Evolutionary conservation across 148 eudicot genomes (phyloP).

Genomic region (Rheum nobile): DNA sequence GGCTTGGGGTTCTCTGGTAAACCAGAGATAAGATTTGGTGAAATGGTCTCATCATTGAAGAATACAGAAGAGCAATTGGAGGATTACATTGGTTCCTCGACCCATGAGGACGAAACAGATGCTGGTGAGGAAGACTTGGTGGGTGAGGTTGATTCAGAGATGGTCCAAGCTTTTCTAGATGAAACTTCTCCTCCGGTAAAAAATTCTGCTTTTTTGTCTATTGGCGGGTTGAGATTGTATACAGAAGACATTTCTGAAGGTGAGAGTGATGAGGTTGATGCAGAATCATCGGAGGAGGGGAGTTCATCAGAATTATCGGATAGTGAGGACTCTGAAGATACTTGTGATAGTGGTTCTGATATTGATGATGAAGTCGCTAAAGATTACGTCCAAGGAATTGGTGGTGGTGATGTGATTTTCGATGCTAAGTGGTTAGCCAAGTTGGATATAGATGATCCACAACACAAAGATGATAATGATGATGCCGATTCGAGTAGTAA

Average conservation of each 20-base stretch:
- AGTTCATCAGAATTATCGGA: constrained; percentile 47
- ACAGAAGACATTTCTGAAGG: constrained; percentile 67
- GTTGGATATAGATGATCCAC: constrained; percentile 25
- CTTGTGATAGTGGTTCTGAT: constrained; percentile 55
- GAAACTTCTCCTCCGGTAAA: constrained; percentile 25
- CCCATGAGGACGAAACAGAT: constrained; percentile 37
- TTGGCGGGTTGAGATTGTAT: constrained; percentile 78
- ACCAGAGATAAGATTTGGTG: constrained; percentile 15
- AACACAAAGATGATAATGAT: constrained; percentile 16
- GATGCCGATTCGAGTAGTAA: constrained; percentile 31
- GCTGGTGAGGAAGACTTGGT: constrained; percentile 16
- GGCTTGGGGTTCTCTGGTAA: constrained; percentile 68
- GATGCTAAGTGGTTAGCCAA: constrained; percentile 48
- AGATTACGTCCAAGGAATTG: constrained; percentile 83
- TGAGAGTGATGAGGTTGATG: constrained; percentile 42
- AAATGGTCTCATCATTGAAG: constrained; percentile 14
- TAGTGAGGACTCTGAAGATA: constrained; percentile 46
- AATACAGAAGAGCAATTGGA: constrained; percentile 20
- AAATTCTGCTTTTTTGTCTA: constrained; percentile 59
- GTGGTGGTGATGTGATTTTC: constrained; percentile 45
- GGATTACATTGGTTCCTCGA: constrained; percentile 16
- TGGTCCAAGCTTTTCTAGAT: constrained; percentile 22
- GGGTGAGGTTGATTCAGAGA: constrained; percentile 18
- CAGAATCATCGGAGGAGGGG: constrained; percentile 34
- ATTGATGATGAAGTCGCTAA: constrained; percentile 80